These are phyloP conservation scores for Pisolithus microcarpus DNA, from an alignment of 768 basidiomycete genomes.

Conservation along the genomic window DNA sequence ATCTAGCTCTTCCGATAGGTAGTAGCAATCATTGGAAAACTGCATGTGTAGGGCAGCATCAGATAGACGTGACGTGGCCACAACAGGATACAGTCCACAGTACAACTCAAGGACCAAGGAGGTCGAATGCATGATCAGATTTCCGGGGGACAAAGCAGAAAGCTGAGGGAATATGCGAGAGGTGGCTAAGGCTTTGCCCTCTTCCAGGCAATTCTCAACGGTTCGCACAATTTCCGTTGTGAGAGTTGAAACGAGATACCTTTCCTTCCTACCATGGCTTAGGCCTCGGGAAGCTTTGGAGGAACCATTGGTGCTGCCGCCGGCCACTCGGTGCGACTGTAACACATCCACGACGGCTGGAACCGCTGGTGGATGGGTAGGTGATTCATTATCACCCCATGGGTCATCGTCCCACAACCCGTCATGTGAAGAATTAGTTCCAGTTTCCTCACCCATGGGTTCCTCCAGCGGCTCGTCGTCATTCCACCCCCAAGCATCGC, in stretches of 20 bases:
- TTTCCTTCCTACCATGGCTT: conserved; percentile 33
- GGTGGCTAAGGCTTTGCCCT: conserved; percentile 56
- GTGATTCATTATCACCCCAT: conserved; percentile 47
- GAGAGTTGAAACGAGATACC: conserved; percentile 53
- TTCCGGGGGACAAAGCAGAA: conserved; percentile 38
- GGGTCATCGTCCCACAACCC: conserved; percentile 62
- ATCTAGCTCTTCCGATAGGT: conserved; percentile 47
- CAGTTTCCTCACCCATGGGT: conserved; percentile 10
- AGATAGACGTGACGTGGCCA: conserved; percentile 41
- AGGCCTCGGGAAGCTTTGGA: conserved; percentile 15
- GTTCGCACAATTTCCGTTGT: conserved; percentile 47
- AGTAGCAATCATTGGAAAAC: conserved; percentile 77
- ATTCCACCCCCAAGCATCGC: conserved; percentile 76
- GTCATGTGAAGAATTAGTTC: conserved; percentile 31
- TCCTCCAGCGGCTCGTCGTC: conserved; percentile 37
- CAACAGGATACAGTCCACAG: conserved; percentile 70
- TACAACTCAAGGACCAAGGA: conserved; percentile 69
- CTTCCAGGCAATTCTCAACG: conserved; percentile 56
- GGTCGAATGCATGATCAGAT: conserved; percentile 52
- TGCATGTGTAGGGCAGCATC: conserved; percentile 55
- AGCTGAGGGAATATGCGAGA: conserved; percentile 45
- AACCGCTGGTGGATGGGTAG: conserved; percentile 19
- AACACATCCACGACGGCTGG: conserved; percentile 45
- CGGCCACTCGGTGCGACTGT: conserved; percentile 30
- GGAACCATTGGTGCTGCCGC: conserved; percentile 15